Evolutionary conservation across 2,329 filamentous ascomycete species (phyloP).

Genomic region (Colletotrichum sp.): DNA sequence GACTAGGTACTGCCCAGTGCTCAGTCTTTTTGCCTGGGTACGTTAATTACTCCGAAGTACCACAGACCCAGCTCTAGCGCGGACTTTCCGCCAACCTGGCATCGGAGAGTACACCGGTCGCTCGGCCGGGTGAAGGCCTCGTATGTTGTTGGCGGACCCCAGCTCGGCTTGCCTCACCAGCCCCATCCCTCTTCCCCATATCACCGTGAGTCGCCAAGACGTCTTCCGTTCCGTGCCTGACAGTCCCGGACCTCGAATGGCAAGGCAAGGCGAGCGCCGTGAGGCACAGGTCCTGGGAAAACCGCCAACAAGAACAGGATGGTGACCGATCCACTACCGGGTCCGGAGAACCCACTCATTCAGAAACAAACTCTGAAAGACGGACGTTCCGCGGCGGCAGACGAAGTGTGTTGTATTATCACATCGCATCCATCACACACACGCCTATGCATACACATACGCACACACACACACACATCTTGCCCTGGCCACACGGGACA

Average conservation of each 20-base stretch:
- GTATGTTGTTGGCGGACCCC: neutral
- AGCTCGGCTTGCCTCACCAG: neutral
- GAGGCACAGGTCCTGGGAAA: neutral
- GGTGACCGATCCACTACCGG: neutral
- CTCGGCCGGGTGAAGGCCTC: neutral
- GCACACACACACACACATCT: neutral
- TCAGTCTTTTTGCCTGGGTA: neutral
- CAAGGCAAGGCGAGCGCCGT: neutral
- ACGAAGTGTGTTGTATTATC: neutral
- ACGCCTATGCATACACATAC: neutral
- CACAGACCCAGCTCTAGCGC: neutral
- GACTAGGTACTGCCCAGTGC: neutral
- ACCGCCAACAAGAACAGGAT: neutral
- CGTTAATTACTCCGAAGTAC: neutral
- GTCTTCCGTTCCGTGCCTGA: neutral
- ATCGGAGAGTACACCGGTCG: conserved; percentile 6
- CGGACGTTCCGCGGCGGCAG: neutral
- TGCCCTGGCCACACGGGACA: neutral
- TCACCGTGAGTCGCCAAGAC: neutral
- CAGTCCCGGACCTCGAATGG: neutral
- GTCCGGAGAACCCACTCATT: conserved; percentile 12
- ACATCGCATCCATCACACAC: neutral
- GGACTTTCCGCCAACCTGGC: neutral
- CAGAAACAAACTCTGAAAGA: conserved; percentile 19
- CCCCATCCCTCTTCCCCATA: neutral